Conservation (phyloP, 352 stramenopile genomes). For the Poterioochromonas sp. region DNA sequence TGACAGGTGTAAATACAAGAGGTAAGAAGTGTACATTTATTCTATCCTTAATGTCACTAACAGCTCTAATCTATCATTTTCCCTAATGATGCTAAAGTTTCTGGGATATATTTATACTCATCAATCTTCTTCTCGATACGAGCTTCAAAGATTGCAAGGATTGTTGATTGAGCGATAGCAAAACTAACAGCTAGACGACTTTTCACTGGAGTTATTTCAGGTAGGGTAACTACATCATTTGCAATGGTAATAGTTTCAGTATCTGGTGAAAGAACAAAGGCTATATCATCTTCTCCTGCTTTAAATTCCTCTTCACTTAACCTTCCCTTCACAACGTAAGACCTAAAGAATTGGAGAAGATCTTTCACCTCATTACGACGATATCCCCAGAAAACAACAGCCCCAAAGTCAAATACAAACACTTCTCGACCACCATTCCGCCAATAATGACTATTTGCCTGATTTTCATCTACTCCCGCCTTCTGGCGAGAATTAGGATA, state of each 20-base stretch:
- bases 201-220: constrained; percentile 64
- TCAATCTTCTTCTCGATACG: constrained; percentile 72
- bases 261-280: constrained; percentile 28
- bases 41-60: too few species aligned
- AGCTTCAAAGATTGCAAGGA: constrained; percentile 82
- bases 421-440: constrained; percentile 36
- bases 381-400: constrained; percentile 75
- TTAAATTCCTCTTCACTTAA: constrained; percentile 71
- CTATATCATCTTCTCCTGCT: constrained; percentile 54
- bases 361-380: constrained; percentile 63
- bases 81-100: constrained; percentile 68
- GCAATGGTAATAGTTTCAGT: constrained; percentile 30
- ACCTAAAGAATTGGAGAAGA: constrained; percentile 54
- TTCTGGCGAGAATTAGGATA: neutral
- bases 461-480: neutral
- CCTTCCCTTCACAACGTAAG: constrained; percentile 54
- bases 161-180: constrained; percentile 78
- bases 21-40: too few species aligned
- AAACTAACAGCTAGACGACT: constrained; percentile 76
- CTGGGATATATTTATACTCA: constrained; percentile 65
- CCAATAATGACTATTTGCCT: neutral
- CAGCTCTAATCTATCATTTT: too few species aligned
- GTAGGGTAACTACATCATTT: constrained; percentile 72
- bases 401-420: constrained; percentile 54
- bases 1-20: too few species aligned